Conservation (phyloP, 106 monocot species). For the Acorus calamus region DNA sequence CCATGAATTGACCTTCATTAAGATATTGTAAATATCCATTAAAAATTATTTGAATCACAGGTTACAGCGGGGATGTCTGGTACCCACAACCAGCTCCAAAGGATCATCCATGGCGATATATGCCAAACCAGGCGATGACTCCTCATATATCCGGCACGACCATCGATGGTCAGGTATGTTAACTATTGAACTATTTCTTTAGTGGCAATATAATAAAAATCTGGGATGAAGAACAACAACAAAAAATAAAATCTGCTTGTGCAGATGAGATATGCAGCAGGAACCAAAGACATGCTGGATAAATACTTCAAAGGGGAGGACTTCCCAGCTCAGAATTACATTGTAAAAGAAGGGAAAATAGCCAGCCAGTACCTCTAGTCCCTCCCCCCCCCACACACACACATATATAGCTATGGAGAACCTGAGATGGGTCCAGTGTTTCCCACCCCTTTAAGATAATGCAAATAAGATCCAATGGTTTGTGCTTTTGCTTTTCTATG, state of each 20-base stretch:
- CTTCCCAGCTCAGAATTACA: conserved; percentile 80
- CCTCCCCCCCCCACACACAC: no score
- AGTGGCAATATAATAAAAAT: no score
- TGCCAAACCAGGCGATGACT: conserved; percentile 98
- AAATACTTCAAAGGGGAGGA: conserved; percentile 90
- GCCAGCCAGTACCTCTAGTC: conserved; percentile 73
- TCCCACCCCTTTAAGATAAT: no score
- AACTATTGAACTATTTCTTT: neutral
- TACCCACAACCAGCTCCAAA: conserved; percentile 92
- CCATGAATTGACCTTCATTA: no score
- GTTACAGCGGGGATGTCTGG: conserved; percentile 99
- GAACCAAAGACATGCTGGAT: conserved; percentile 87
- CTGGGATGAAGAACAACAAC: no score
- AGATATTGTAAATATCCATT: no score
- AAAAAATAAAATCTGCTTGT: neutral
- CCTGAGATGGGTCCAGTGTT: no score
- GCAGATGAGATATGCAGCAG: conserved; percentile 95
- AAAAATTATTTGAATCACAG: conserved; percentile 20
- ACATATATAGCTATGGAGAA: no score
- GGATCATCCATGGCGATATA: conserved; percentile 93
- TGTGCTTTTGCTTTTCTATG: no score
- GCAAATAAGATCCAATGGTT: no score
- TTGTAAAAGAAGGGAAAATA: conserved; percentile 87
- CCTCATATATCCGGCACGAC: conserved; percentile 93
- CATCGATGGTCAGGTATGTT: conserved; percentile 77